A percentile compares a stretch with the other conserved stretches of the same genome.
Conservation (phyloP, 495 filamentous ascomycete species). For the Schizothecium vesticola region DNA sequence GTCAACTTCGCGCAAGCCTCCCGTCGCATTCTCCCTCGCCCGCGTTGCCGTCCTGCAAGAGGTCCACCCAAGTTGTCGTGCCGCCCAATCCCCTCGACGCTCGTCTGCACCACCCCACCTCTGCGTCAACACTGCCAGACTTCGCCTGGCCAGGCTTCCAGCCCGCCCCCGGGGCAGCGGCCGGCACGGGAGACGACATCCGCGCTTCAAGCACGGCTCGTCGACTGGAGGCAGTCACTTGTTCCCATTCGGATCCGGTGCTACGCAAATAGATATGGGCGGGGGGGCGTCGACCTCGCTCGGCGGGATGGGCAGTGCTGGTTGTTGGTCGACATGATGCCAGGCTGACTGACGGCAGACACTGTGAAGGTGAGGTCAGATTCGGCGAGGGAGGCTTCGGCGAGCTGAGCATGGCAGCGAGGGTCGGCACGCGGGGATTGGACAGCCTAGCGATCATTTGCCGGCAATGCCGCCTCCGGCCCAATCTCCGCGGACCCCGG, state of each 20-base stretch:
- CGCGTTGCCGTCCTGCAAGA: constrained; percentile 11
- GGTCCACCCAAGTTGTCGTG: constrained; percentile 6
- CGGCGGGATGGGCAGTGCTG: not conserved
- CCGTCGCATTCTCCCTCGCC: constrained; percentile 8
- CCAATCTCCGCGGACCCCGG: constrained; percentile 16
- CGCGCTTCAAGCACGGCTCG: not conserved
- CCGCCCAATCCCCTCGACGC: constrained; percentile 3
- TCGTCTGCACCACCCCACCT: not conserved
- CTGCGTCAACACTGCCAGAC: not conserved
- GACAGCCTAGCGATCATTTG: constrained; percentile 6
- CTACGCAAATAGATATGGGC: too few relatives aligned
- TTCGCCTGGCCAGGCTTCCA: constrained; percentile 2
- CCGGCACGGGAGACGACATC: not conserved
- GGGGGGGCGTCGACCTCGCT: not conserved
- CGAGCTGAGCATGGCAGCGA: not conserved
- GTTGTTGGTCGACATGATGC: not conserved
- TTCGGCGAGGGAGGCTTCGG: not conserved
- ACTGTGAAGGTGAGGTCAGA: constrained; percentile 2
- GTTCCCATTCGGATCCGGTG: too few relatives aligned
- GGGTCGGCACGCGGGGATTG: constrained; percentile 5
- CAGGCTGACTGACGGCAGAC: constrained; percentile 3
- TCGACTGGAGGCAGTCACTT: not conserved
- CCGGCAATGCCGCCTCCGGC: constrained; percentile 10
- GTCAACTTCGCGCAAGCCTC: constrained; percentile 5
- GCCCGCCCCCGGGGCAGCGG: not conserved